Evolutionary conservation across 139 green algal species (phyloP), one percentile per base, ranked within the genome.

Genomic region (Closterium sp.): DNA sequence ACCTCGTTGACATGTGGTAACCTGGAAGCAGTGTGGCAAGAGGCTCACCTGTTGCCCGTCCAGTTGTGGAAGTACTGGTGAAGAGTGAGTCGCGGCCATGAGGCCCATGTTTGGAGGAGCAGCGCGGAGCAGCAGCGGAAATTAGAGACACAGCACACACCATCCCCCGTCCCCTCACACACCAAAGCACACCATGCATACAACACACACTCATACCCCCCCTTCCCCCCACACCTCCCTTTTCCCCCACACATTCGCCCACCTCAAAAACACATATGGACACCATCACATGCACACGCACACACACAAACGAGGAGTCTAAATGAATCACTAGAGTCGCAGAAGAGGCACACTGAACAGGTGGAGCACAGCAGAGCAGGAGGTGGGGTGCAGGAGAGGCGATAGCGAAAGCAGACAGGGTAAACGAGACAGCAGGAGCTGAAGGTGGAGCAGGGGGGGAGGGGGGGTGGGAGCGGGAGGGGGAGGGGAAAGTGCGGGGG

Each of bases 21-120:
- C n/a, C n/a, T n/a, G n/a, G n/a, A n/a, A n/a, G n/a, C n/a, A n/a
- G 62, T 27, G 62, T 13, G 10, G 17, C 62, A 79, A 79, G 13
- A 79, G 19, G 62, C 62, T 84, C 93, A 96, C 73, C 98, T 94
- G 97, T 99, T 99, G 86, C 98, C 97, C 17, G 97, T 99, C 96
- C 96, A 99, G 95, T 99, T 99, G 95, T 99, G 98, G 96, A 99
- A 99, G 70, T 91, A 91, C 89, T 91, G 89, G 13, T 32, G 62
- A 50, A 9, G 6, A 11, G 38, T 11, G 38, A 50, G 38, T 13
- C 38, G 7, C 13, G 38, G 62, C 62, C 24, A 3, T 79, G 62
- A 79, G 17, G 62, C 62, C 62, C 17, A 13, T 27, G 62, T 5
- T 22, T 24, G 62, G 17, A 7, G 62, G 17, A n/a, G 19, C 17